These are phyloP conservation scores for Protomyces pachydermus DNA, from an alignment of 1,139 yeast species.

Conservation along the genomic window DNA sequence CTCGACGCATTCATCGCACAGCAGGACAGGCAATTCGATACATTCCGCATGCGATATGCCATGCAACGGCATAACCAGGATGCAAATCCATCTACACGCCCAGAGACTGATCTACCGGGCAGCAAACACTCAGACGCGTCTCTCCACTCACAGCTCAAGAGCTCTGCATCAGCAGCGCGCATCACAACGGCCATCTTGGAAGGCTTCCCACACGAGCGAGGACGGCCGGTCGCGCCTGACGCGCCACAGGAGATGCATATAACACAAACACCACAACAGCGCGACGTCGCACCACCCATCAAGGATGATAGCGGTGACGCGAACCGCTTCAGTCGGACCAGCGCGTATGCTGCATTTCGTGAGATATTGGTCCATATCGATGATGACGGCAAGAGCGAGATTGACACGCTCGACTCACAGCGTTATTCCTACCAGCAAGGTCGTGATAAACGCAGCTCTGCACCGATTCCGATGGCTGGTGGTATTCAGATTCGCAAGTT, in stretches of 20 bases:
- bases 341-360: background rate
- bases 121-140: background rate
- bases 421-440: background rate
- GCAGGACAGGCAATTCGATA: slow-evolving; percentile 13
- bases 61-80: background rate
- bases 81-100: background rate
- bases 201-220: background rate
- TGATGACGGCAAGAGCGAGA: background rate
- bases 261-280: background rate
- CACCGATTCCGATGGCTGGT: background rate
- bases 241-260: background rate
- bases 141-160: background rate
- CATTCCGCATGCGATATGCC: slow-evolving; percentile 5
- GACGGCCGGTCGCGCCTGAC: background rate
- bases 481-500: background rate
- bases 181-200: background rate
- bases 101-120: background rate
- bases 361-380: background rate
- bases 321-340: background rate
- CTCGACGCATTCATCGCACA: slow-evolving; percentile 22
- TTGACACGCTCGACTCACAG: background rate
- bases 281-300: background rate
- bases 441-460: background rate
- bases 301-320: background rate
- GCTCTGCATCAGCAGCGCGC: background rate